phyloP scores from a whole-genome alignment of 352 stramenopile species.

The Pythium plurisporium region DNA sequence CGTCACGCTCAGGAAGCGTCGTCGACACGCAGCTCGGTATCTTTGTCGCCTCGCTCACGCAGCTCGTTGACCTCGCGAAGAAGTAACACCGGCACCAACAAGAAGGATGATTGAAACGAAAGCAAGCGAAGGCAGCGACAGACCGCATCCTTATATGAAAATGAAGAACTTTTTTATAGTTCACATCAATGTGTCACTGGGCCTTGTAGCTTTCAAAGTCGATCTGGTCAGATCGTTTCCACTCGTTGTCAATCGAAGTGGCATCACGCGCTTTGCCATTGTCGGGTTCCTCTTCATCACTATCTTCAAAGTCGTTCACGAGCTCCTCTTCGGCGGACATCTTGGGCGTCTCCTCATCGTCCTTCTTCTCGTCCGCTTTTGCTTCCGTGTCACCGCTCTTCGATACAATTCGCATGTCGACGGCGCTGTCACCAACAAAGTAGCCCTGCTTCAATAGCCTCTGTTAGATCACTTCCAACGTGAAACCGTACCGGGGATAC shows the following conservation, averaged over 20 bases:
- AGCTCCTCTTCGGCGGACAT: constrained; percentile 75
- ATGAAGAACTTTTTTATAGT: no score
- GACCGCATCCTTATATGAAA: no score
- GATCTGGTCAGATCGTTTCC: constrained; percentile 68
- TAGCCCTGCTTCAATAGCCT: constrained; percentile 46
- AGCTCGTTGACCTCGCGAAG: constrained; percentile 23
- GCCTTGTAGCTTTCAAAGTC: constrained; percentile 62
- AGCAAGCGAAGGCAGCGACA: not conserved
- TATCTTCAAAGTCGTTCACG: constrained; percentile 85
- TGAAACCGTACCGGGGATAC: not conserved
- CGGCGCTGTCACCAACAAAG: constrained; percentile 65
- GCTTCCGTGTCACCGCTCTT: not conserved
- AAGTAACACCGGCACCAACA: constrained; percentile 31
- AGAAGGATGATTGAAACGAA: constrained; percentile 49
- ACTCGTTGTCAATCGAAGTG: constrained; percentile 19
- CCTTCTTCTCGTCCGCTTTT: constrained; percentile 4
- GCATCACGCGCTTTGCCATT: constrained; percentile 2
- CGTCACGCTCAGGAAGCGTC: constrained; percentile 29
- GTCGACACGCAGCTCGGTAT: constrained; percentile 6
- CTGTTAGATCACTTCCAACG: not conserved
- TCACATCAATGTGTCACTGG: constrained; percentile 1
- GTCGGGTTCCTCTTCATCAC: constrained; percentile 40
- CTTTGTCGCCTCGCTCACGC: constrained; percentile 24
- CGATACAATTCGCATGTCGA: constrained; percentile 61
- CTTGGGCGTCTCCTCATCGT: constrained; percentile 28